phyloP scores from a whole-genome alignment of 139 green algal species.

The Parachlorella kessleri region DNA sequence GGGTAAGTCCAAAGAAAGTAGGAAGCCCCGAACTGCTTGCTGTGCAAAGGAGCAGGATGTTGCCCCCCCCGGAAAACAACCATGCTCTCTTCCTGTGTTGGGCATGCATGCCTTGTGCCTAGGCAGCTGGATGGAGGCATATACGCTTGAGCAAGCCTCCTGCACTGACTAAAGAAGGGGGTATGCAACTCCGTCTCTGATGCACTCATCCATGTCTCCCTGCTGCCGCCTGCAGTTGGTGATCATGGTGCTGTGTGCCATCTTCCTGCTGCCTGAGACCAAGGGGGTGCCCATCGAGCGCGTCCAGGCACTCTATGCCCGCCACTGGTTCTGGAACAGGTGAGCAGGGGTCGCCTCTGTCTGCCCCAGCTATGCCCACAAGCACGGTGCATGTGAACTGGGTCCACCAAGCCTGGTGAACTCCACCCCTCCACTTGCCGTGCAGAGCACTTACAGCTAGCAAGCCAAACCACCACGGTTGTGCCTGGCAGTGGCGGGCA shows the following conservation, averaged over 20 bases:
- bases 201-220: no score
- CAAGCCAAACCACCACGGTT: neutral
- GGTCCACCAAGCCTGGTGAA: neutral
- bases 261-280: conserved; percentile 68
- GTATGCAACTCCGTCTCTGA: no score
- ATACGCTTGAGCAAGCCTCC: no score
- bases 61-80: no score
- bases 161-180: no score
- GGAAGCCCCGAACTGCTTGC: no score
- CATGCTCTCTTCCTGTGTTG: no score
- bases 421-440: neutral
- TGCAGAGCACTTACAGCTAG: neutral
- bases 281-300: conserved; percentile 61
- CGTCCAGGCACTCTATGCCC: neutral
- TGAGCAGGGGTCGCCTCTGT: neutral
- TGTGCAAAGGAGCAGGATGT: no score
- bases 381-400: neutral
- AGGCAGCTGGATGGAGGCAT: no score
- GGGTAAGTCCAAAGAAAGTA: neutral
- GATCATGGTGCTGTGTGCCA: conserved; percentile 58
- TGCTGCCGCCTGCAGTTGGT: conserved; percentile 16
- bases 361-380: no score
- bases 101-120: no score
- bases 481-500: neutral
- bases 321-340: conserved; percentile 20